Base-by-base conservation (phyloP, 2,329 filamentous ascomycete species). In the Amylocarpus encephaloides region DNA sequence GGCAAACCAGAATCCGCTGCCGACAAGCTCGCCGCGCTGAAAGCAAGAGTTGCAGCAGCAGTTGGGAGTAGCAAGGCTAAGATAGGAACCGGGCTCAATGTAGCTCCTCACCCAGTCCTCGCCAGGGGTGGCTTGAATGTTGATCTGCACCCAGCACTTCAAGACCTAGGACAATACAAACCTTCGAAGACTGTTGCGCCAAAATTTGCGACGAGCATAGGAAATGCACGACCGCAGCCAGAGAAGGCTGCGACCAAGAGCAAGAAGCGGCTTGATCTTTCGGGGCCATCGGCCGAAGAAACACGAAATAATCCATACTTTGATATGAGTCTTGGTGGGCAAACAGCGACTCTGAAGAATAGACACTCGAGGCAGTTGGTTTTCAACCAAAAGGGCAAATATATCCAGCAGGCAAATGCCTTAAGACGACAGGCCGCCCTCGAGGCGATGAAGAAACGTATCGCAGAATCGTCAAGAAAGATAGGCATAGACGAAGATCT, bases 351-450 rank as follows among this genome's bases (percentile, higher is more conserved):
- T 55, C 74, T 68, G 62, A 87, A 85, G 60, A 74, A 78, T 34
- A 79, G 90, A 45, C 77, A 86, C 56, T 79, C 88, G 10, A 83
- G 88, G 52, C 83, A 88, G 57, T 76, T 98, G 15, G 73, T 89
- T 11, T 97, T 98, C 74, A 95, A 96, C 62, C 84, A 91, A 60
- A 94, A 95, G 68, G 93, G 93, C 47, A 97, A 97, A 76, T 97
- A 95, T 64, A 95, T 97, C 53, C 85, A 90, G 57, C 92, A 97
- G 70, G 93, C 88, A 6, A 92, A 88, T 66, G 91, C 91, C 50
- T 73, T 96, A 46, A 84, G 93, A 55, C 81, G 89, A 53, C 91
- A 96, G 70, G 89, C 86, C 38, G 85, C 86, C 45, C 75, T 98
- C 26, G 94, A 98, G 73, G 85, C 85, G 55, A 92, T 98, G 83